phyloP scores from a whole-genome alignment of 768 basidiomycete species.

The Boletus rubroflammeus region DNA sequence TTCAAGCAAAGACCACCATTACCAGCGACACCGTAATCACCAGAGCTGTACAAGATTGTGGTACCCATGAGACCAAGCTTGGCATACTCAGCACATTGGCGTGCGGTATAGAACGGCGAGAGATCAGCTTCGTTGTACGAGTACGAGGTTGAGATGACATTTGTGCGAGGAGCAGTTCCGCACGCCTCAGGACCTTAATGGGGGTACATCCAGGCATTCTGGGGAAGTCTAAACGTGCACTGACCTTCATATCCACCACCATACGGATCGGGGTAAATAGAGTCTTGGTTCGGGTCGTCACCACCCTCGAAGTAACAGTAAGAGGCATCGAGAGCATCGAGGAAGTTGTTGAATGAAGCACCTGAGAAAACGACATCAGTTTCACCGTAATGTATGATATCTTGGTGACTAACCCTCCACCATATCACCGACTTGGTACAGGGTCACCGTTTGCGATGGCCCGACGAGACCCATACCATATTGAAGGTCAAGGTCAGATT shows the following conservation, averaged over 20 bases:
- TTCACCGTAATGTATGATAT: neutral
- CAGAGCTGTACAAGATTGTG: conserved; percentile 44
- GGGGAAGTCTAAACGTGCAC: neutral
- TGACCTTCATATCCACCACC: conserved; percentile 23
- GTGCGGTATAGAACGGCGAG: conserved; percentile 34
- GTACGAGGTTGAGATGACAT: conserved; percentile 44
- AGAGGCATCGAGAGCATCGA: conserved; percentile 33
- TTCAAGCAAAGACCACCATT: conserved; percentile 31
- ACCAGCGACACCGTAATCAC: conserved; percentile 44
- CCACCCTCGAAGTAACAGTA: conserved; percentile 37
- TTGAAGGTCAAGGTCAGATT: conserved; percentile 6
- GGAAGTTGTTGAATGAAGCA: conserved; percentile 34
- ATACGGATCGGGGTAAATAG: conserved; percentile 23
- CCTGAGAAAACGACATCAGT: conserved; percentile 9
- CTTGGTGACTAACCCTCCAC: conserved; percentile 19
- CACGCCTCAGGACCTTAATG: conserved; percentile 33
- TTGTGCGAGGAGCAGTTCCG: conserved; percentile 33
- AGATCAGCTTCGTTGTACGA: conserved; percentile 35
- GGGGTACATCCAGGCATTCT: neutral
- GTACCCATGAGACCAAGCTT: conserved; percentile 41
- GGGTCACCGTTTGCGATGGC: conserved; percentile 22
- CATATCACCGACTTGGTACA: conserved; percentile 32
- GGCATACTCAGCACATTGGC: conserved; percentile 45
- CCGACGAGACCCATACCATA: neutral
- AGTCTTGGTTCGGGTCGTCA: conserved; percentile 29